phyloP scores from a whole-genome alignment of 129 eudicot genomes.

The Daucus carota region DH1_v3.0 NC_030385.2:34619501-34620000 shows the following conservation, averaged over 20 bases:
- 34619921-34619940: not conserved
- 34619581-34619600: not conserved
- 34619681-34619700: not conserved
- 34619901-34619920: not conserved
- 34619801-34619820: not conserved
- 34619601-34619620: not conserved
- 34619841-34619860: not conserved
- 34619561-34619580: not conserved
- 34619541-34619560: not conserved
- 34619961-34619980: not conserved
- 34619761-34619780: not conserved
- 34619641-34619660: not conserved
- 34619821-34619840: not conserved
- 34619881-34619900: not conserved
- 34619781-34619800: not conserved
- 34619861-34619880: not conserved
- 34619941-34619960: not conserved
- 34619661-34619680: not conserved
- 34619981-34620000: not conserved
- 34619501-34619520: not conserved
- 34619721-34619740: not conserved
- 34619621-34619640: not conserved
- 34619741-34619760: not conserved
- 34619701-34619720: not conserved
- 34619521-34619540: not conserved